Base-by-base conservation (phyloP, 305 asterid genomes). In the Ajuga reptans region DNA sequence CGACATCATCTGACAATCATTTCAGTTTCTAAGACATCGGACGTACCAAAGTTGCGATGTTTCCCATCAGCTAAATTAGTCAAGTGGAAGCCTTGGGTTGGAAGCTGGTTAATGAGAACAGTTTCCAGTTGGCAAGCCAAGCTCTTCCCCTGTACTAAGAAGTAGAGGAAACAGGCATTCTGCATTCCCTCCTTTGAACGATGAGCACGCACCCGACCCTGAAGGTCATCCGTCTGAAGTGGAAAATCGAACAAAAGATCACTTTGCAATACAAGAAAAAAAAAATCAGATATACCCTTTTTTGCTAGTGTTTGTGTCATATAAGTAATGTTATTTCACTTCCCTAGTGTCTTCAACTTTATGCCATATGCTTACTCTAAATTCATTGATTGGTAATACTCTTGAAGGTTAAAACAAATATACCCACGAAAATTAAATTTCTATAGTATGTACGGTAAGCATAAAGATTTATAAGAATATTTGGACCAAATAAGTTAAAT, bases 41-140 rank as follows among this genome's bases (percentile, higher is more conserved):
- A 77, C 0, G 97, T 84, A 52, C 99, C 97, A 5, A 93, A 93
- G 74, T 93, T 87, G n/a, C 94, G 79, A 72, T 93, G 99, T 50
- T 84, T 89, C 29, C 99, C 99, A 71, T 93, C 99, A 37, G 95
- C 96, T 63, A 89, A 3, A 70, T 93, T 93, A 10, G 84, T 81
- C 6, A 91, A 77, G 64, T 71, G 92, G 51, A 86, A 93, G 18
- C 99, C 97, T 43, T 31, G 79, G 31, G 7, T 59, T 0, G 96
- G 91, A 12, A 93, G 97, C 84, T 87, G 96, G 78, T 93, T 93
- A 70, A 93, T 86, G 53, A 93, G 95, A 69, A 87, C 92, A 59
- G 99, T 93, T 80, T 93, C 99, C 61, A 93, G 72, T 62, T 89
- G 89, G 79, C 99, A 89, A 55, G 96, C 99, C 55, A 83, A 51